phyloP scores from a whole-genome alignment of 2,329 filamentous ascomycete species.

The Verticillium klebahnii region DNA sequence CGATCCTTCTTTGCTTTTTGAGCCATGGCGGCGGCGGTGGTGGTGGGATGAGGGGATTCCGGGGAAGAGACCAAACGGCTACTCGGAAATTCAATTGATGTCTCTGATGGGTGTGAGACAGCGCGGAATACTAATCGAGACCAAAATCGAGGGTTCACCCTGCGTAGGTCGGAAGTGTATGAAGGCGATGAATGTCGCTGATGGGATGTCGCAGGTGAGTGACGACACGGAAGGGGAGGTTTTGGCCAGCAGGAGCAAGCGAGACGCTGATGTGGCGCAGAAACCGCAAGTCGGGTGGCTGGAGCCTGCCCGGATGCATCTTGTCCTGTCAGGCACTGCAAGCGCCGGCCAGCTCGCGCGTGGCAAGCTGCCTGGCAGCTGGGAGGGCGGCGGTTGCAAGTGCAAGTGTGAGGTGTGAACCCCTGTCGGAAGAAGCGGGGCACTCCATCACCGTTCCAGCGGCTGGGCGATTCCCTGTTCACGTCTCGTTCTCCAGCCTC shows the following conservation, averaged over 20 bases:
- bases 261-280: background rate
- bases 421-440: background rate
- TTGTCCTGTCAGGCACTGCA: background rate
- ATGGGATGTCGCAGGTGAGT: conserved; percentile 1
- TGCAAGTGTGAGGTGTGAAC: background rate
- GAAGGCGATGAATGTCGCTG: background rate
- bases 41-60: background rate
- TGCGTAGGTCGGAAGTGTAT: background rate
- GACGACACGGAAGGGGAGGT: background rate
- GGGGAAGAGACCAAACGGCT: background rate
- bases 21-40: conserved; percentile 38
- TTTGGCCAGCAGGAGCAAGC: background rate
- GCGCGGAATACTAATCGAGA: background rate
- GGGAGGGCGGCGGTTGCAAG: background rate
- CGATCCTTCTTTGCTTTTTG: conserved; percentile 60
- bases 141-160: background rate
- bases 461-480: conserved; percentile 7
- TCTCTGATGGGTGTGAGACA: background rate
- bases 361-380: background rate
- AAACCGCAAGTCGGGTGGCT: background rate
- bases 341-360: background rate
- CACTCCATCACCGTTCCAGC: background rate
- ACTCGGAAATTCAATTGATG: too few species aligned
- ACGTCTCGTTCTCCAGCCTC: background rate
- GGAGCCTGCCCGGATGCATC: background rate